phyloP scores from a whole-genome alignment of 257 asterid species.

The Solanum pinnatisectum region DNA sequence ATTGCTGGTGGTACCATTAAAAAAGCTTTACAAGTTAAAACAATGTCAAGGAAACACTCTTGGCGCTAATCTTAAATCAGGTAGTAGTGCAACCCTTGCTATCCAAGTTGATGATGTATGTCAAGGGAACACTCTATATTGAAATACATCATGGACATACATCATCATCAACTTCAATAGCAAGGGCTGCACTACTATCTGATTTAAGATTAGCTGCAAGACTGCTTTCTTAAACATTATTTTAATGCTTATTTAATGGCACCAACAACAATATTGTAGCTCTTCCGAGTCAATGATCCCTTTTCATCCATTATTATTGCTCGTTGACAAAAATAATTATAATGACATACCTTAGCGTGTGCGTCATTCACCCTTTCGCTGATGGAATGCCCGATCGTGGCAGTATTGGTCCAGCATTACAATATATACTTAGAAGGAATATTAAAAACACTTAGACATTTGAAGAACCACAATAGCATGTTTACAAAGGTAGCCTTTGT shows the following conservation, averaged over 20 bases:
- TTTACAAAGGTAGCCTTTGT: conserved; percentile 60
- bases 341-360: neutral
- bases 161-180: no score
- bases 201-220: neutral
- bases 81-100: neutral
- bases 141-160: no score
- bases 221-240: no score
- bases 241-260: neutral
- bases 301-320: no score
- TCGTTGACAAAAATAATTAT: no score
- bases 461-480: conserved; percentile 24
- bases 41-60: neutral
- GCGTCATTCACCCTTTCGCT: neutral
- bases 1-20: neutral
- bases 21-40: neutral
- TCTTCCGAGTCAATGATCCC: neutral
- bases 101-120: neutral
- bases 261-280: neutral
- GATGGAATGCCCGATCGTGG: neutral
- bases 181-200: neutral
- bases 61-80: neutral
- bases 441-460: neutral
- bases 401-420: neutral
- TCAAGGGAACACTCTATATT: no score
- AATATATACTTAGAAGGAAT: neutral